Conservation (phyloP, 2,329 filamentous ascomycete genomes). For the Xylaria sp. region DNA sequence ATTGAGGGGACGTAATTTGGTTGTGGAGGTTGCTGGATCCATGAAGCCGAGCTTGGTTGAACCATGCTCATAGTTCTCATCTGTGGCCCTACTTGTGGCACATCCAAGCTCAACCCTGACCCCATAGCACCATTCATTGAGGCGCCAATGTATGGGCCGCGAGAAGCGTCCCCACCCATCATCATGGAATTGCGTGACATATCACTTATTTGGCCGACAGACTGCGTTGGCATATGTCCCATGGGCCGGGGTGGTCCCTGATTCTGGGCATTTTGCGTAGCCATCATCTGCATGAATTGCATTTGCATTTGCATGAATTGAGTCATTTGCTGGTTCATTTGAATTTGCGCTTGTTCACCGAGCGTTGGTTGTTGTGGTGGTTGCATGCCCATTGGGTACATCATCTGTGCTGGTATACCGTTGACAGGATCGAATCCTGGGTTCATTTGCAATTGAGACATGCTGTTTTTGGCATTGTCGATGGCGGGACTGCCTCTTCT, state of each 20-base stretch:
- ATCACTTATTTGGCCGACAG: conserved; percentile 50
- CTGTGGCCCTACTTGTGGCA: conserved; percentile 51
- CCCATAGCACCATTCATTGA: conserved; percentile 46
- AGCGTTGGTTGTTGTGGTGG: conserved; percentile 47
- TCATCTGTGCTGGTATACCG: conserved; percentile 58
- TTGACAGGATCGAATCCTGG: conserved; percentile 54
- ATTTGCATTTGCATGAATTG: conserved; percentile 94
- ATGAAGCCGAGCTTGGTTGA: conserved; percentile 67
- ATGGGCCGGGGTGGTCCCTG: conserved; percentile 40
- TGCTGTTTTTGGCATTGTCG: conserved; percentile 52
- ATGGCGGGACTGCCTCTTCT: conserved; percentile 78
- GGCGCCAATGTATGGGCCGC: conserved; percentile 26
- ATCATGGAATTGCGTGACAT: conserved; percentile 41
- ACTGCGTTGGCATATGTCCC: conserved; percentile 49
- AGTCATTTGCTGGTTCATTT: conserved; percentile 83
- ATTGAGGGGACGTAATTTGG: conserved; percentile 58
- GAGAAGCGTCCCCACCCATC: conserved; percentile 30
- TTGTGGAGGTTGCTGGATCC: conserved; percentile 56
- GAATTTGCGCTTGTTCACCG: conserved; percentile 75
- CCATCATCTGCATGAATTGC: conserved; percentile 90
- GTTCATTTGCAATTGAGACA: conserved; percentile 44
- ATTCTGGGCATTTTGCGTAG: conserved; percentile 45
- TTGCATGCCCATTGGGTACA: conserved; percentile 50
- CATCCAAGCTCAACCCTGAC: conserved; percentile 52
- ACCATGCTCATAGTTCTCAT: conserved; percentile 85